Evolutionary conservation across 2,329 filamentous ascomycete species (phyloP).

Genomic region (Ophiostoma himal-ulmi): DNA sequence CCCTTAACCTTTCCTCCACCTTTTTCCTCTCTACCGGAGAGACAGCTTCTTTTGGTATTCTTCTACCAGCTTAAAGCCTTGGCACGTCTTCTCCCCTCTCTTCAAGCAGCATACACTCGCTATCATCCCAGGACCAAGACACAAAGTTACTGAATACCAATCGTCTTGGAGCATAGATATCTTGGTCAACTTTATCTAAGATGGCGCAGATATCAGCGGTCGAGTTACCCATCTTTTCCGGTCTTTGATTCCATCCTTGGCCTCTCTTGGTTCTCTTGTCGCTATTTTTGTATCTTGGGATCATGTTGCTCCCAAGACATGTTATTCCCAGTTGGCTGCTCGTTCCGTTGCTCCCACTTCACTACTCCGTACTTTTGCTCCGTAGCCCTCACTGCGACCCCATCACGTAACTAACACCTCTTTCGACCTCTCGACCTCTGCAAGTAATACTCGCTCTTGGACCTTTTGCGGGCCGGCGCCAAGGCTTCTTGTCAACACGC

Average conservation of each 20-base stretch:
- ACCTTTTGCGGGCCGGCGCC: background rate
- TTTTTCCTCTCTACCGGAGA: background rate
- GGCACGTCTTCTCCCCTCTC: background rate
- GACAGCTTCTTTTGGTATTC: background rate
- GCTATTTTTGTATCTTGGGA: background rate
- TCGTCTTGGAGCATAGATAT: background rate
- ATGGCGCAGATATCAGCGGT: background rate
- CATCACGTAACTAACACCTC: background rate
- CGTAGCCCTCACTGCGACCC: background rate
- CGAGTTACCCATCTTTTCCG: constrained; percentile 1
- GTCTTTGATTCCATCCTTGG: background rate
- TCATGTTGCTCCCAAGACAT: background rate
- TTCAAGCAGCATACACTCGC: background rate
- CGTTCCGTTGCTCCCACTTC: background rate
- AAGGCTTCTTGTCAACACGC: constrained; percentile 14
- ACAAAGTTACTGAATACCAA: background rate
- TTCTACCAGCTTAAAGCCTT: background rate
- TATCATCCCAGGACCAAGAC: background rate
- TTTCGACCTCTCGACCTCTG: background rate
- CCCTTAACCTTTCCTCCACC: background rate
- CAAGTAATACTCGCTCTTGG: background rate
- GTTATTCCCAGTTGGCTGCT: background rate
- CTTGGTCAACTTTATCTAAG: background rate
- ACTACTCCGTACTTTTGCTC: background rate
- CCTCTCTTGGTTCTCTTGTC: background rate